Conservation (phyloP, 78 protist genomes). For the Cyanophora paradoxa region DNA sequence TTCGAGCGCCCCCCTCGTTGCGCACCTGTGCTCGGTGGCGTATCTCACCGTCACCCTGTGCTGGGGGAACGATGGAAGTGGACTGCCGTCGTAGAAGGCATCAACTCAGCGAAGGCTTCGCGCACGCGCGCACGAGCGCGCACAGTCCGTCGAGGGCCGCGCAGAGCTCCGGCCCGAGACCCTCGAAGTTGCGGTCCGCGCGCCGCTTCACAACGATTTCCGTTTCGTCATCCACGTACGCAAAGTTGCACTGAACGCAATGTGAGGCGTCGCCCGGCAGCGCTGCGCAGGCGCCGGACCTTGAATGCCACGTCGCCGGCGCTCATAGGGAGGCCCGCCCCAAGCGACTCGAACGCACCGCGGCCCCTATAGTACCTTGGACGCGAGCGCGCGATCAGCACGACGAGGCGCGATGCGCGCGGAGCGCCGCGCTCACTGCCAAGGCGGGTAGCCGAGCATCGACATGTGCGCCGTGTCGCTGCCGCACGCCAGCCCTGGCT, state of each 20-base stretch:
- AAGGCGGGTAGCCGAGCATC: constrained; percentile 74
- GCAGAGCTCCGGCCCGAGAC: constrained; percentile 64
- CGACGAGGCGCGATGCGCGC: neutral
- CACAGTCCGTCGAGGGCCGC: constrained; percentile 46
- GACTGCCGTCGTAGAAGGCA: too few relatives aligned
- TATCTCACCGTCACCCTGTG: constrained; percentile 51
- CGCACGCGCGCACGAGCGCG: too few relatives aligned
- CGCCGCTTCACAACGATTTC: constrained; percentile 48
- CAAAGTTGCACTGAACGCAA: constrained; percentile 52
- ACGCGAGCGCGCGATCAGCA: too few relatives aligned
- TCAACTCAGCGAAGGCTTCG: too few relatives aligned
- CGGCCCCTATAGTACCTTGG: constrained; percentile 67
- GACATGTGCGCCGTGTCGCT: constrained; percentile 83
- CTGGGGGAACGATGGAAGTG: constrained; percentile 48
- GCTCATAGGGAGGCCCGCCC: constrained; percentile 75
- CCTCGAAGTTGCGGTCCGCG: constrained; percentile 76
- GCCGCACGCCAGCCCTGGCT: constrained; percentile 82
- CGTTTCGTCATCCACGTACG: constrained; percentile 26
- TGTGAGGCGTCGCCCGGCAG: too few relatives aligned
- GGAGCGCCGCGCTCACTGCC: neutral
- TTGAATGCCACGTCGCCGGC: constrained; percentile 85
- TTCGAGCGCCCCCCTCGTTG: too few relatives aligned
- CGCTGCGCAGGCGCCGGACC: constrained; percentile 12
- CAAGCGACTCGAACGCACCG: constrained; percentile 81
- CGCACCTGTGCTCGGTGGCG: constrained; percentile 76